Percentiles rank a stretch among this genome's conserved stretches.
Evolutionary conservation across 139 green algal genomes (phyloP).

Genomic region (Coelastrella sp.): DNA sequence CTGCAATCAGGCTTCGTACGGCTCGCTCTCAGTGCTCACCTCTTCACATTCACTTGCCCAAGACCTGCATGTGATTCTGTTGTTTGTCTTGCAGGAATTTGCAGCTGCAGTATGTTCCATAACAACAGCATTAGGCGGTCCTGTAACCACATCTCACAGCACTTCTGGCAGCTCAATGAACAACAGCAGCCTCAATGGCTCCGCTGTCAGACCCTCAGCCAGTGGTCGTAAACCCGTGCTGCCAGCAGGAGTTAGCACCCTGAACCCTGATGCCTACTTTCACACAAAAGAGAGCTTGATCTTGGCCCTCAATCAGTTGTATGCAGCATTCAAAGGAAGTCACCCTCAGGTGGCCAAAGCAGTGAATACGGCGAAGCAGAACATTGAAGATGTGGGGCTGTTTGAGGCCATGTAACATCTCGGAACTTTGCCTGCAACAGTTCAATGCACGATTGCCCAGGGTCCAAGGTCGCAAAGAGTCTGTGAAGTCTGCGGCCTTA

Average conservation of each 20-base stretch:
- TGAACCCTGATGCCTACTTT: constrained; percentile 2
- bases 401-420: constrained; percentile 44
- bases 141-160: background rate
- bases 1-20: too few relatives aligned
- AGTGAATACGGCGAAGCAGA: background rate
- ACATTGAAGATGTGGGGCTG: constrained; percentile 36
- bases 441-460: too few relatives aligned
- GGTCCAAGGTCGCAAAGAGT: too few relatives aligned
- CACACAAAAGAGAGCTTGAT: background rate
- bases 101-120: constrained; percentile 1
- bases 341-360: constrained; percentile 6
- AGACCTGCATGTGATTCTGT: too few relatives aligned
- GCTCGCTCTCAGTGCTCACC: background rate
- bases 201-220: constrained; percentile 9
- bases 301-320: background rate
- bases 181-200: background rate
- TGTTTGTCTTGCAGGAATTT: constrained; percentile 14
- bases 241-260: constrained; percentile 32
- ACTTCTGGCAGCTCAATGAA: background rate
- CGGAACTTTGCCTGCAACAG: too few relatives aligned
- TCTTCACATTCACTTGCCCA: too few relatives aligned
- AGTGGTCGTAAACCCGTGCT: constrained; percentile 38
- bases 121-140: background rate
- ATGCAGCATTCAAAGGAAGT: constrained; percentile 32
- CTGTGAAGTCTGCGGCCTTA: too few relatives aligned